Evolutionary conservation across 208 protist species (phyloP).

Genomic region (Blastocrithidia nonstop): DNA sequence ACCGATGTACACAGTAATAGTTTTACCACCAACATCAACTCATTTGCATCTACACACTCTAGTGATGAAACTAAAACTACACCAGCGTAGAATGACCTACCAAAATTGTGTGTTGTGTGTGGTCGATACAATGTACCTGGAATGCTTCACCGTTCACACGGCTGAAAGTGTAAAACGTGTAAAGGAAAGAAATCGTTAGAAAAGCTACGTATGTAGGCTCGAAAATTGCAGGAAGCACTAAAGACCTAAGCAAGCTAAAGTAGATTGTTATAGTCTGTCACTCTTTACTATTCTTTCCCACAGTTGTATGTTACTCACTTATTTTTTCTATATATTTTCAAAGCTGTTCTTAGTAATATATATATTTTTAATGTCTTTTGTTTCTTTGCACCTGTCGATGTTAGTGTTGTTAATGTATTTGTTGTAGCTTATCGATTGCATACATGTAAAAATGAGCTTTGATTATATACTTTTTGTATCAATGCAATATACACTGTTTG

Average conservation of each 20-base stretch:
- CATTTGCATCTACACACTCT: constrained; percentile 10
- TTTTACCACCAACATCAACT: constrained; percentile 20
- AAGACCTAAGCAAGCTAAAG: not conserved
- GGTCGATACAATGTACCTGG: constrained; percentile 58
- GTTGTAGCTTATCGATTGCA: too few species aligned
- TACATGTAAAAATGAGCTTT: too few species aligned
- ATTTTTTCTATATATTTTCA: constrained; percentile 2
- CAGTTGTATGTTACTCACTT: not conserved
- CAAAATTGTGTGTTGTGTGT: constrained; percentile 73
- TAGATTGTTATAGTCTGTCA: not conserved
- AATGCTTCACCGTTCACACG: constrained; percentile 52
- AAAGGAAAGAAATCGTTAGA: constrained; percentile 61
- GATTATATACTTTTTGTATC: too few species aligned
- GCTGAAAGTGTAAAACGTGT: constrained; percentile 79
- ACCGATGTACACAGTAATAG: constrained; percentile 13
- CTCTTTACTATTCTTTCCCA: constrained; percentile 5
- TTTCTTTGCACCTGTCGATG: too few species aligned
- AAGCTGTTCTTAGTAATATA: too few species aligned
- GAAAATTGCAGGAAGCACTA: constrained; percentile 13
- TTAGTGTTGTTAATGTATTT: too few species aligned
- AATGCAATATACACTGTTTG: too few species aligned
- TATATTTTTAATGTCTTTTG: too few species aligned
- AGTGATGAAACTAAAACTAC: constrained; percentile 6
- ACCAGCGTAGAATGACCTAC: constrained; percentile 7
- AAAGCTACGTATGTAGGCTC: constrained; percentile 34